phyloP scores from a whole-genome alignment of 495 filamentous ascomycete species.

The Immersiella caudata region DNA sequence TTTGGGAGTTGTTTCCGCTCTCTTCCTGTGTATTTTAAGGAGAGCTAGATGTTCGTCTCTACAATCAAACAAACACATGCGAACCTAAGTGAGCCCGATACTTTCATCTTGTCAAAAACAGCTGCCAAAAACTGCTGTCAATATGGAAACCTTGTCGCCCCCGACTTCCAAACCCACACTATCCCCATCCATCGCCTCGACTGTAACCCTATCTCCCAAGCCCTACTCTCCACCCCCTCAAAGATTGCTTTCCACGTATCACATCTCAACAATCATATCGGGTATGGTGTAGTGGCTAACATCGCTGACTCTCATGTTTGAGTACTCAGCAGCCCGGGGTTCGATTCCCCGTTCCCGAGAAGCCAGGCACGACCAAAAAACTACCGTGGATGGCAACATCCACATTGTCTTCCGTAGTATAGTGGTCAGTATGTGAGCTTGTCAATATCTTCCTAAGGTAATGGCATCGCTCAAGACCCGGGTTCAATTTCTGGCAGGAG shows the following conservation, averaged over 20 bases:
- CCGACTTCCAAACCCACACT: neutral
- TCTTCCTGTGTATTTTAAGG: neutral
- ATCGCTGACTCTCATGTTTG: constrained; percentile 11
- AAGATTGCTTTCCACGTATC: neutral
- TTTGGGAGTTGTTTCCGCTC: too few relatives aligned
- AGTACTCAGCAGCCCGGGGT: constrained; percentile 9
- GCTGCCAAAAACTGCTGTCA: too few relatives aligned
- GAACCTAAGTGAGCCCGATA: too few relatives aligned
- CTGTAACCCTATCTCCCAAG: neutral
- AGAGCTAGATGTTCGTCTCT: too few relatives aligned
- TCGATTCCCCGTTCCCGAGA: constrained; percentile 12
- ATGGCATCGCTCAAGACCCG: neutral
- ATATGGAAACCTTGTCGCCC: too few relatives aligned
- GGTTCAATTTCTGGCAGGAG: neutral
- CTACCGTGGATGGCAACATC: neutral
- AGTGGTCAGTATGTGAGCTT: constrained; percentile 1
- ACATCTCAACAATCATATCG: constrained; percentile 5
- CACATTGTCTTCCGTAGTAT: neutral
- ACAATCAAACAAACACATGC: too few relatives aligned
- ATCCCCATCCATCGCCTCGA: neutral
- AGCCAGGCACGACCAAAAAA: neutral
- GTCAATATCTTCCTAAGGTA: neutral
- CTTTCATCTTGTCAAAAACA: too few relatives aligned
- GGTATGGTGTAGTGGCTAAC: constrained; percentile 16
- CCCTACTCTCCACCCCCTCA: constrained; percentile 12